phyloP scores from a whole-genome alignment of 345 rosid species.

The Lepidium sativum region DNA sequence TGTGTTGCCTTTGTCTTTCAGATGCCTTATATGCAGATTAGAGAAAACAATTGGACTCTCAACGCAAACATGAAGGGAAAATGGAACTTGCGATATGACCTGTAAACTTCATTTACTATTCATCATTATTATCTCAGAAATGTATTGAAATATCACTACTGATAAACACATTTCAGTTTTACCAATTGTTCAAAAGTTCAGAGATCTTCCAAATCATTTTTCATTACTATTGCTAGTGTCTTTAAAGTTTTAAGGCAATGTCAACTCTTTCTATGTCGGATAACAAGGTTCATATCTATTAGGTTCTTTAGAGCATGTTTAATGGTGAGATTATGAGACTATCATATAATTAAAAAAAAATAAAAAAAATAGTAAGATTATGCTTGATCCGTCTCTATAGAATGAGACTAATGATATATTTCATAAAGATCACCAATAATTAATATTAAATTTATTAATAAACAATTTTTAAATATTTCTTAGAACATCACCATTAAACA shows the following conservation, averaged over 20 bases:
- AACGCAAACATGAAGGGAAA: conserved; percentile 68
- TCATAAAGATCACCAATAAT: too few relatives aligned
- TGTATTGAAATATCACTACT: not conserved
- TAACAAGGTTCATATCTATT: not conserved
- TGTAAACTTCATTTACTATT: conserved; percentile 32
- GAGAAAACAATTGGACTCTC: conserved; percentile 89
- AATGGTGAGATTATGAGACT: too few relatives aligned
- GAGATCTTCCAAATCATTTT: conserved; percentile 3
- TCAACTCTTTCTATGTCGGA: not conserved
- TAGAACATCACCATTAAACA: too few relatives aligned
- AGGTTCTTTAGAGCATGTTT: not conserved
- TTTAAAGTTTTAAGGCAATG: not conserved
- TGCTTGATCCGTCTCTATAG: too few relatives aligned
- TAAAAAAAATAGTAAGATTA: too few relatives aligned
- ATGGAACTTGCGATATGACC: conserved; percentile 76
- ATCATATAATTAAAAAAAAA: too few relatives aligned
- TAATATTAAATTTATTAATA: too few relatives aligned
- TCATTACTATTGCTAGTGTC: not conserved
- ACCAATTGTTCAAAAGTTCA: conserved; percentile 1
- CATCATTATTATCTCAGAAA: conserved; percentile 11
- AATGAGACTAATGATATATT: too few relatives aligned
- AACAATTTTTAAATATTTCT: too few relatives aligned
- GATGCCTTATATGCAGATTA: conserved; percentile 81
- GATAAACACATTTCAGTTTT: not conserved
- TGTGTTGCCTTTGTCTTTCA: conserved; percentile 25